Conservation (phyloP, 2,329 filamentous ascomycete genomes). For the Fonsecaea multimorphosa region DNA sequence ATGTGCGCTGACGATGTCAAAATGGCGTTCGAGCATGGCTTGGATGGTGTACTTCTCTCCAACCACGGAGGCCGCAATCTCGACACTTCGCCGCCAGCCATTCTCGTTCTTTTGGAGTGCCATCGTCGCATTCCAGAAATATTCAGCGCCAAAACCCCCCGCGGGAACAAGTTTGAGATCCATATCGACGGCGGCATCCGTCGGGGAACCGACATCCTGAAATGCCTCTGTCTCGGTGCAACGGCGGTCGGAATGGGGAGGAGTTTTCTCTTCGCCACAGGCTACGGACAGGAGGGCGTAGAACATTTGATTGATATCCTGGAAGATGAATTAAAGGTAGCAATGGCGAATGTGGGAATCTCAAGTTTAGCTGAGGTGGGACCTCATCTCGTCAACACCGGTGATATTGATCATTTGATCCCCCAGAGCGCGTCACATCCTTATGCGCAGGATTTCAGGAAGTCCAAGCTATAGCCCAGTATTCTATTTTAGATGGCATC, state of each 20-base stretch:
- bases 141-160: no score
- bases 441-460: no score
- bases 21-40: constrained; percentile 55
- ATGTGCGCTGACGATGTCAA: constrained; percentile 62
- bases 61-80: constrained; percentile 66
- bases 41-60: constrained; percentile 62
- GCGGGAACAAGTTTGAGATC: constrained; percentile 19
- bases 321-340: no score
- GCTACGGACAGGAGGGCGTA: constrained; percentile 85
- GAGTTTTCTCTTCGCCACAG: constrained; percentile 60
- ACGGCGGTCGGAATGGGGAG: constrained; percentile 61
- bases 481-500: no score
- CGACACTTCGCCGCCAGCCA: constrained; percentile 54
- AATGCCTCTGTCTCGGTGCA: constrained; percentile 59
- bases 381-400: no score
- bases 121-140: constrained; percentile 55
- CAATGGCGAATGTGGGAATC: no score
- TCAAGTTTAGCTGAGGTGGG: no score
- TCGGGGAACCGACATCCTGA: constrained; percentile 61
- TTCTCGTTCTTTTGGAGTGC: constrained; percentile 68
- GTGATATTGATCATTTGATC: no score
- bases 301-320: constrained; percentile 62
- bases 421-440: no score
- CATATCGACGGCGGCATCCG: constrained; percentile 59
- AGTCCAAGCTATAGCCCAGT: no score